Base-by-base conservation (phyloP, 2,329 filamentous ascomycete species). In the Canariomyces notabilis region DNA sequence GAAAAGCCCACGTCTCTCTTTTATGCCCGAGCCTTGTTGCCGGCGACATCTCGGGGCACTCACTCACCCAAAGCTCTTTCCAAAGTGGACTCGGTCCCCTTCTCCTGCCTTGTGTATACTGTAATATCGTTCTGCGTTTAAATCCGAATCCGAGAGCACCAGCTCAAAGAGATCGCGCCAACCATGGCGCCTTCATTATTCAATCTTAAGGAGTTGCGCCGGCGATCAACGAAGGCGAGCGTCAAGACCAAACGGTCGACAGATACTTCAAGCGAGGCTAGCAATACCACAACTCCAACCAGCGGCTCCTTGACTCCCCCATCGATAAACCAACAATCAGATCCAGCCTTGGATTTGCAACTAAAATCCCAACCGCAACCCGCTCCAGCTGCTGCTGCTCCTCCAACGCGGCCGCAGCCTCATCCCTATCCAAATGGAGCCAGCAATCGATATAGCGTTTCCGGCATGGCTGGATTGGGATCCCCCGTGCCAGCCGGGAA, bases 291-390 rank as follows among this genome's bases (percentile, higher is more conserved):
- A 23, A 74, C 80, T 42, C 77, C 79, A 31, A 81, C 80, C 11
- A 85, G 76, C 61, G 87, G 82, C 59, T 84, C 84, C 39, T 70
- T 83, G 36, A 89, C 88, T 39, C 85, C 87, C 31, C 86, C 87
- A 0, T 86, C 84, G n/a, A 75, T 85, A 39, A 73, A 81, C 55
- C 76, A 80, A 37, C 76, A 80, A 49, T 83, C 83, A 48, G 78
- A 83, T 52, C 80, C 82, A 19, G 77, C 79, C 22, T 73, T 85
- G 8, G 77, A 85, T 60, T 69, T 85, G 33, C 78, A 83, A 55
- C 64, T 75, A 43, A 79, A 82, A 60, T n/a, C n/a, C n/a, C n/a
- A n/a, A n/a, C n/a, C n/a, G n/a, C n/a, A 74, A 72, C 50, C 57
- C 56, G 23, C 43, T 51, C 9, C 49, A 36, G 29, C 53, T 23